Percentiles rank a stretch among this genome's conserved stretches.
Evolutionary conservation across 2,329 filamentous ascomycete genomes (phyloP).

Genomic region (Pestalotiopsis sp.): DNA sequence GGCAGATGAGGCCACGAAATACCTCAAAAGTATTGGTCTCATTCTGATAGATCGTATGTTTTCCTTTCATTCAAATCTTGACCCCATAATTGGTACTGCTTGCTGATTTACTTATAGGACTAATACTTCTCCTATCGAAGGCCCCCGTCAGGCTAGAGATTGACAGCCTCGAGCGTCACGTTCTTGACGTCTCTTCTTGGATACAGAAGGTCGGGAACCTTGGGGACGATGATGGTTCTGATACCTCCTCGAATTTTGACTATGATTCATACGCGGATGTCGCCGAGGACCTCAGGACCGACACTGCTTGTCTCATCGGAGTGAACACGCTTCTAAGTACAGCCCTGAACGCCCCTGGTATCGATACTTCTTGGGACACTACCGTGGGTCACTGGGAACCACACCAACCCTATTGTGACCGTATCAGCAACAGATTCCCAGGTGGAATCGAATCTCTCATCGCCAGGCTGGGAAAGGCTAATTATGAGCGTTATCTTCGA

Average conservation of each 20-base stretch:
- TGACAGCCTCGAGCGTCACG: background rate
- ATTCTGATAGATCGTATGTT: background rate
- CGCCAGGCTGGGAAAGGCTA: background rate
- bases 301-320: background rate
- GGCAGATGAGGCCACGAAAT: background rate
- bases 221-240: background rate
- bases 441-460: background rate
- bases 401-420: background rate
- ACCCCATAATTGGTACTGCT: no score
- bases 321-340: background rate
- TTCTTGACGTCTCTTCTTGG: background rate
- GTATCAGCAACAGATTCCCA: background rate
- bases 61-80: no score
- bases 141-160: background rate
- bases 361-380: background rate
- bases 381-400: background rate
- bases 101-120: background rate
- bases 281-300: background rate
- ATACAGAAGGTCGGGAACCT: background rate
- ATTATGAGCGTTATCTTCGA: background rate
- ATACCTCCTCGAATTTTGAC: background rate
- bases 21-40: background rate
- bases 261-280: background rate
- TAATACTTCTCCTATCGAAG: background rate
- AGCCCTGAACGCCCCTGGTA: background rate